Percentiles rank a stretch among this genome's conserved stretches.
These are phyloP conservation scores for Chytriomyces sp. DNA, from an alignment of 192 early-diverging fungal genomes.

Conservation along the genomic window DNA sequence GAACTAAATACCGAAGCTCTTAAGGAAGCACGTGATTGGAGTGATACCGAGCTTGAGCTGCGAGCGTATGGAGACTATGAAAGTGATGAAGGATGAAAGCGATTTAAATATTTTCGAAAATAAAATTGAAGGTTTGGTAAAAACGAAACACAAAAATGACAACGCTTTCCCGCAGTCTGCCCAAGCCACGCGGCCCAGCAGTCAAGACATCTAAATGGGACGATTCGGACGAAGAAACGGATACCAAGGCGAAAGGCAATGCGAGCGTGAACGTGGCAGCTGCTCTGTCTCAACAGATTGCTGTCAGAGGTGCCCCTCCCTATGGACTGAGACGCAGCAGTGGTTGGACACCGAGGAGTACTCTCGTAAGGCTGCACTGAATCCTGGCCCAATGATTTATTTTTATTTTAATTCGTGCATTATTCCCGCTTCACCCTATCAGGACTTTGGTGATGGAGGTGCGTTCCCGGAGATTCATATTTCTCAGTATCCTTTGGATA, in stretches of 20 bases:
- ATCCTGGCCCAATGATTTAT: background rate
- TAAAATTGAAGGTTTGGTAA: too few relatives aligned
- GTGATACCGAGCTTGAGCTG: too few relatives aligned
- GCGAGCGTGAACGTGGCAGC: background rate
- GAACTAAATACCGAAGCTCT: too few relatives aligned
- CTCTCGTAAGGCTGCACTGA: conserved; percentile 8
- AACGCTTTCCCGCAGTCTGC: conserved; percentile 2
- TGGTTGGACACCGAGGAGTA: conserved; percentile 79
- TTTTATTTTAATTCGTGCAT: background rate
- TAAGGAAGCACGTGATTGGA: too few relatives aligned
- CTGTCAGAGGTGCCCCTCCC: conserved; percentile 60
- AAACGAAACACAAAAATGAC: background rate
- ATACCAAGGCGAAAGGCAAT: background rate
- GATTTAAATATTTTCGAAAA: too few relatives aligned
- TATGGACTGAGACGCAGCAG: conserved; percentile 72
- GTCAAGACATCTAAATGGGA: conserved; percentile 40
- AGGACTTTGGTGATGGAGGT: conserved; percentile 97
- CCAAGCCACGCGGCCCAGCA: background rate
- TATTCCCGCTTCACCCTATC: background rate
- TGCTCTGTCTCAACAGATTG: conserved; percentile 6
- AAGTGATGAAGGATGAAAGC: too few relatives aligned
- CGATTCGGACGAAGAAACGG: conserved; percentile 33
- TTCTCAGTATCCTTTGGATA: conserved; percentile 91
- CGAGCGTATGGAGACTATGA: too few relatives aligned
- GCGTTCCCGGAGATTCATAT: conserved; percentile 94